Evolutionary conservation across 163 green algal genomes (phyloP).

Genomic region (Chlamydomonas reinhardtii): DNA sequence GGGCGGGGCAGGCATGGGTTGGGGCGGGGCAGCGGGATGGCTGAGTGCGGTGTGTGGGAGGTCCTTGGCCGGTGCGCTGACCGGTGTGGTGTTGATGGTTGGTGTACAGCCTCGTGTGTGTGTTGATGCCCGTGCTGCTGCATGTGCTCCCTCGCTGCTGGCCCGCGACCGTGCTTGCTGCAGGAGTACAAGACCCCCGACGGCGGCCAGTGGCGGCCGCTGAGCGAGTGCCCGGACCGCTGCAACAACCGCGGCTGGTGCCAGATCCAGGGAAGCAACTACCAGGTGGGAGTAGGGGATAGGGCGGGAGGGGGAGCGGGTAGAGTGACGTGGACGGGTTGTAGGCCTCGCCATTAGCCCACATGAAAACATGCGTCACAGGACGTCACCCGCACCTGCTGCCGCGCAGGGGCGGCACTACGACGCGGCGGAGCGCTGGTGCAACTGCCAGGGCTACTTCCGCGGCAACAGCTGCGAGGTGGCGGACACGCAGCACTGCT

Average conservation of each 20-base stretch:
- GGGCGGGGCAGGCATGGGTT: too few relatives aligned
- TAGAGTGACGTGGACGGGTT: too few relatives aligned
- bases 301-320: background rate
- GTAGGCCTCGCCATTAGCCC: too few relatives aligned
- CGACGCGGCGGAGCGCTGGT: slow-evolving; percentile 32
- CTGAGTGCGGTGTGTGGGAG: background rate
- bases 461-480: slow-evolving; percentile 7
- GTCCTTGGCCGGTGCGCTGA: too few relatives aligned
- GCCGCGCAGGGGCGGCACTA: background rate
- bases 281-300: background rate
- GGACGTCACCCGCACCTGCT: too few relatives aligned
- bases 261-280: slow-evolving; percentile 1
- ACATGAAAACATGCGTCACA: too few relatives aligned
- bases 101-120: background rate
- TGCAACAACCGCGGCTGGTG: slow-evolving; percentile 38
- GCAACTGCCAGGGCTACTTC: slow-evolving; percentile 32
- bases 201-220: background rate
- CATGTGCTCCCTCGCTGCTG: too few relatives aligned
- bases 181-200: slow-evolving; percentile 17
- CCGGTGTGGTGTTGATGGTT: background rate
- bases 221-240: slow-evolving; percentile 21
- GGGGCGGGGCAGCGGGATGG: too few relatives aligned
- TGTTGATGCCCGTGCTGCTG: too few relatives aligned
- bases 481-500: slow-evolving; percentile 21
- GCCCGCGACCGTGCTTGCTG: too few relatives aligned